Conservation (phyloP, 2,329 filamentous ascomycete genomes). For the Colletotrichum trifolii region DNA sequence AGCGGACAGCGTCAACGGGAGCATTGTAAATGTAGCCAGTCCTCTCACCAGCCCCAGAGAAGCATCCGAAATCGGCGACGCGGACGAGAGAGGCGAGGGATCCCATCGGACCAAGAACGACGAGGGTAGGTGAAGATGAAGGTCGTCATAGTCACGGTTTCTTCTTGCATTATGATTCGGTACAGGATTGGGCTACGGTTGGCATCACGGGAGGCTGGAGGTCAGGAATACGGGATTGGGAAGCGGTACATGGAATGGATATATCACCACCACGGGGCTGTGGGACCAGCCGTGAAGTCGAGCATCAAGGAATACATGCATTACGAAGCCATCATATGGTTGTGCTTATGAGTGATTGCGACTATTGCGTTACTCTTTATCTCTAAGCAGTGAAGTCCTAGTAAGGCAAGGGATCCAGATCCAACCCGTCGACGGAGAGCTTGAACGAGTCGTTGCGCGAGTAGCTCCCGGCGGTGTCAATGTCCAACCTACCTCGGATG, state of each 20-base stretch:
- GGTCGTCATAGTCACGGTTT: slow-evolving; percentile 14
- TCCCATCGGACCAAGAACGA: slow-evolving; percentile 46
- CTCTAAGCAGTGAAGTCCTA: slow-evolving; percentile 26
- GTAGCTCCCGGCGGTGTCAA: slow-evolving; percentile 89
- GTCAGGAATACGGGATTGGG: not conserved
- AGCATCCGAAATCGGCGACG: slow-evolving; percentile 41
- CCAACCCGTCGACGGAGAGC: slow-evolving; percentile 68
- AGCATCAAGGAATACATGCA: slow-evolving; percentile 29
- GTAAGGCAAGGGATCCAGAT: slow-evolving; percentile 68
- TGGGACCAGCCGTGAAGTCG: not conserved
- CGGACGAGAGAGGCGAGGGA: slow-evolving; percentile 47
- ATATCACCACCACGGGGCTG: slow-evolving; percentile 16
- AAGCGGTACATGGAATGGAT: slow-evolving; percentile 17
- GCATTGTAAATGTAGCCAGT: slow-evolving; percentile 72
- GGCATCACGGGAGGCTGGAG: slow-evolving; percentile 18
- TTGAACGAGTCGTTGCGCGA: slow-evolving; percentile 75
- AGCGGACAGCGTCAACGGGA: slow-evolving; percentile 84
- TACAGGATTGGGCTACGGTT: slow-evolving; percentile 5
- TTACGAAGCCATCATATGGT: slow-evolving; percentile 1
- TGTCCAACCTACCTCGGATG: slow-evolving; percentile 80
- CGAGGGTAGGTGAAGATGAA: slow-evolving; percentile 22
- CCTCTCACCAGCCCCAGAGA: slow-evolving; percentile 70
- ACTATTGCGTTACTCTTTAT: no score
- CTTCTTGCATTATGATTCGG: slow-evolving; percentile 23
- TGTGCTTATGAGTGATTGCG: no score